Evolutionary conservation across 768 basidiomycete genomes (phyloP).

Genomic region (Suillus decipiens): DNA sequence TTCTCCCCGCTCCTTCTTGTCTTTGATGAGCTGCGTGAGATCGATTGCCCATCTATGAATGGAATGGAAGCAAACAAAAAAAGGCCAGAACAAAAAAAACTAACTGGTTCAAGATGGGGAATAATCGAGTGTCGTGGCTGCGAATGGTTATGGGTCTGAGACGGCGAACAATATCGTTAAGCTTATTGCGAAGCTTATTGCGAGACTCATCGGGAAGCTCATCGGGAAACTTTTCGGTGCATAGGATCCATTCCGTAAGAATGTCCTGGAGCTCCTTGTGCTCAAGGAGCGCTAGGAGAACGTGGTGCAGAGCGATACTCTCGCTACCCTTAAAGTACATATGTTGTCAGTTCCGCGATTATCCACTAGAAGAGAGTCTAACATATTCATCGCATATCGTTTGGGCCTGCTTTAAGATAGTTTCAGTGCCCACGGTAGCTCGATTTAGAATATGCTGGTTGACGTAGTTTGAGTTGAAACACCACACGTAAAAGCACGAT

Average conservation of each 20-base stretch:
- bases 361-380: not conserved
- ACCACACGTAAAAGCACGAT: not conserved
- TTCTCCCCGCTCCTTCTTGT: conserved; percentile 10
- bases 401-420: conserved; percentile 1
- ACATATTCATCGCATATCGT: conserved; percentile 1
- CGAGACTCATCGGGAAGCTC: too few species aligned
- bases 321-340: not conserved
- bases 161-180: not conserved
- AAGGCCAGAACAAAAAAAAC: not conserved
- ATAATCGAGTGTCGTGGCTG: not conserved
- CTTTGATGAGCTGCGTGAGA: conserved; percentile 8
- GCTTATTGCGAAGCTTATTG: too few species aligned
- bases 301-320: conserved; percentile 9
- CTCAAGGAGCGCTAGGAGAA: conserved; percentile 11
- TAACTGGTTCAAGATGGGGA: conserved; percentile 3
- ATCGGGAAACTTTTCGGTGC: not conserved
- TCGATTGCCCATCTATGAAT: conserved; percentile 10
- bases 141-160: not conserved
- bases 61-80: not conserved
- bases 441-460: conserved; percentile 1
- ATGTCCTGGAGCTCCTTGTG: not conserved
- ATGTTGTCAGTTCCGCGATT: not conserved
- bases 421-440: not conserved
- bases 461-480: not conserved
- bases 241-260: not conserved